phyloP scores from a whole-genome alignment of 1,284 basidiomycete species.

The Chalciporus sp. region DNA sequence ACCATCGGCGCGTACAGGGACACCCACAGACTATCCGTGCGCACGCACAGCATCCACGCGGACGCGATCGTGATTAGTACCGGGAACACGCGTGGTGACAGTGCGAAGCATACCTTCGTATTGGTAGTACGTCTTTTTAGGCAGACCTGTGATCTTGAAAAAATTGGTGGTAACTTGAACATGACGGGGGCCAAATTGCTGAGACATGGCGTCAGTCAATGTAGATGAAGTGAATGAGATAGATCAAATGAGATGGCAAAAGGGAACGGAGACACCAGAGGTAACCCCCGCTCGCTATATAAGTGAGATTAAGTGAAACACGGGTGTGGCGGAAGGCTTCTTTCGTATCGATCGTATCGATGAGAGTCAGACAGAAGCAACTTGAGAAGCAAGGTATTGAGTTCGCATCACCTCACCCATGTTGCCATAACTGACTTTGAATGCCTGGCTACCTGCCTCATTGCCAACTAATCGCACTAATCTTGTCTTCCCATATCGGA shows the following conservation, averaged over 20 bases:
- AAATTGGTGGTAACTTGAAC: constrained; percentile 25
- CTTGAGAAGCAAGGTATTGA: constrained; percentile 7
- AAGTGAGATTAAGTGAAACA: constrained; percentile 8
- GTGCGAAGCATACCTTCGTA: constrained; percentile 39
- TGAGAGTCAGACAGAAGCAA: constrained; percentile 18
- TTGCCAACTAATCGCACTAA: not conserved
- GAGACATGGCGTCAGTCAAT: constrained; percentile 20
- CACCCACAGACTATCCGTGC: constrained; percentile 29
- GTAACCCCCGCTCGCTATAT: not conserved
- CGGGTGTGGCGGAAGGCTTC: not conserved
- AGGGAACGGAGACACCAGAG: not conserved
- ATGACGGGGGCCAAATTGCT: constrained; percentile 11
- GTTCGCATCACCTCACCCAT: not conserved
- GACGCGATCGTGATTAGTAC: constrained; percentile 1
- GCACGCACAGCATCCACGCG: not conserved
- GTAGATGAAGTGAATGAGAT: not conserved
- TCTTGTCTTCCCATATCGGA: not conserved
- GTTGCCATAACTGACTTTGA: not conserved
- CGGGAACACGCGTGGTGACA: constrained; percentile 3
- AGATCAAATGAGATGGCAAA: not conserved
- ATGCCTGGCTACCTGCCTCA: not conserved
- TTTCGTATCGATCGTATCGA: constrained; percentile 19
- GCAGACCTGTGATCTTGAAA: constrained; percentile 34
- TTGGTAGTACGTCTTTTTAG: constrained; percentile 35
- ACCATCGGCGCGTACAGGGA: not conserved